A percentile compares a stretch with the other conserved stretches of the same genome.
phyloP scores from a whole-genome alignment of 148 eudicot species.

The Amaranthus hypochondriacus region DNA sequence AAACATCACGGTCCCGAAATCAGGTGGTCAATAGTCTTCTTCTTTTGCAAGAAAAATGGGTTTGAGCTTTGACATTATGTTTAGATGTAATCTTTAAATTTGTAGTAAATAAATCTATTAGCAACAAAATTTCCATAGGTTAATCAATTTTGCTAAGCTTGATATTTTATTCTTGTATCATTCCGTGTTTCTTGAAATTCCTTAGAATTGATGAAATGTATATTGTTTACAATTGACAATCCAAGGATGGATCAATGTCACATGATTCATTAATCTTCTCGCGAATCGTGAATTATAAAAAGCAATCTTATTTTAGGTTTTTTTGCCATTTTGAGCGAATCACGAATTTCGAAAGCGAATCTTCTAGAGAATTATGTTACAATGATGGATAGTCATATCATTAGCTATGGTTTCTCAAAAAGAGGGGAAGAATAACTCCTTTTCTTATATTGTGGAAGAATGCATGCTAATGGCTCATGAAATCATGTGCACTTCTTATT shows the following conservation, averaged over 20 bases:
- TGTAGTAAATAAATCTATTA: neutral
- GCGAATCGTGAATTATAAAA: too few relatives aligned
- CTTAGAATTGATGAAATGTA: neutral
- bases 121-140: neutral
- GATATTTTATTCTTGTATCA: neutral
- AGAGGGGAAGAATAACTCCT: neutral
- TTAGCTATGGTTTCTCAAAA: neutral
- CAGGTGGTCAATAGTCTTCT: constrained; percentile 30
- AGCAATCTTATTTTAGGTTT: too few relatives aligned
- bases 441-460: neutral
- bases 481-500: too few relatives aligned
- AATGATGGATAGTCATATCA: neutral
- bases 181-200: neutral
- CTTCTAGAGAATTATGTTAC: too few relatives aligned
- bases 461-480: neutral
- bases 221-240: neutral
- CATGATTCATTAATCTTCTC: too few relatives aligned
- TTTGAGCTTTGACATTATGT: neutral
- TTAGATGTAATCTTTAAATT: neutral
- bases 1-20: constrained; percentile 36
- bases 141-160: neutral
- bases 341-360: too few relatives aligned
- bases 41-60: neutral
- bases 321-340: too few relatives aligned
- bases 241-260: too few relatives aligned